phyloP scores from a whole-genome alignment of 176 grass and related monocot genomes.

The Dendrocalamus sinicus region DNA sequence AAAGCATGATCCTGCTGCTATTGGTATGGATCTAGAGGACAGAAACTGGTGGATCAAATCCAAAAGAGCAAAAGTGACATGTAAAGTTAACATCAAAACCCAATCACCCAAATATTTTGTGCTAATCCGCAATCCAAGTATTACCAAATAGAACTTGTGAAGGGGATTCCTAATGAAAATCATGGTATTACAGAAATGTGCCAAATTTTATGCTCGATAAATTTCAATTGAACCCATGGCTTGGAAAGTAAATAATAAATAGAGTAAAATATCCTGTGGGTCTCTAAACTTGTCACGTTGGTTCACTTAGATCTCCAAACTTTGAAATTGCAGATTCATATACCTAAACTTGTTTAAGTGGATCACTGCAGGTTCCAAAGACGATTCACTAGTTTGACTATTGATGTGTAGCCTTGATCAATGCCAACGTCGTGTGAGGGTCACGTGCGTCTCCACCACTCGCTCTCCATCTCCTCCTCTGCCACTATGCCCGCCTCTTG shows the following conservation, averaged over 20 bases:
- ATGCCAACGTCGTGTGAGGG: rapidly evolving
- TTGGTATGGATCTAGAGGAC: background rate
- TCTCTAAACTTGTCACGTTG: too few relatives aligned
- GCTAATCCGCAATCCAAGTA: slow-evolving; percentile 2
- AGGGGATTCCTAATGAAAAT: background rate
- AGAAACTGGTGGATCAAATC: background rate
- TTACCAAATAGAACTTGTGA: background rate
- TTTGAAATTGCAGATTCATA: too few relatives aligned
- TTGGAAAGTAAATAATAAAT: background rate
- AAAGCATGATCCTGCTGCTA: background rate
- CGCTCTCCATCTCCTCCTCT: too few relatives aligned
- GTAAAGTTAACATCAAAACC: slow-evolving; percentile 14
- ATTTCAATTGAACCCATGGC: background rate
- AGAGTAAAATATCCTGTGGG: too few relatives aligned
- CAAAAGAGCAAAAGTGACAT: background rate
- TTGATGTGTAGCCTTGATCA: too few relatives aligned
- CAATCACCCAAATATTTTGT: slow-evolving; percentile 7
- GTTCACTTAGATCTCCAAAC: too few relatives aligned
- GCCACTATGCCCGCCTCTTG: too few relatives aligned
- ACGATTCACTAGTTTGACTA: too few relatives aligned
- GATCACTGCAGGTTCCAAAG: too few relatives aligned
- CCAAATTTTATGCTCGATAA: background rate
- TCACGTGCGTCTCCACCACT: too few relatives aligned
- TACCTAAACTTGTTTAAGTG: too few relatives aligned
- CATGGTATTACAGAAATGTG: background rate